Base-by-base conservation (phyloP, 2,329 filamentous ascomycete species). In the Penicillium sp. region DNA sequence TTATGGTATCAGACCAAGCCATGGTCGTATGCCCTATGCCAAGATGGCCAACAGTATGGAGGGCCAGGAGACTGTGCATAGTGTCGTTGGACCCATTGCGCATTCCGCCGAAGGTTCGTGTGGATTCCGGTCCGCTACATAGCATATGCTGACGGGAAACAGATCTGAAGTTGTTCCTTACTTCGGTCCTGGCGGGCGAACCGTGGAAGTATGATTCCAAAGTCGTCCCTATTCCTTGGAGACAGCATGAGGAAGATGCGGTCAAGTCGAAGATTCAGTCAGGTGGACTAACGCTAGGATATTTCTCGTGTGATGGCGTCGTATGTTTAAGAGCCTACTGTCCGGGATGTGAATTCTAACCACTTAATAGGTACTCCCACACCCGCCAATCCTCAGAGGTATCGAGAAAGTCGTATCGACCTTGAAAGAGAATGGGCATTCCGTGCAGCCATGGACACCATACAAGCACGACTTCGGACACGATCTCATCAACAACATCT, bases 1-100 rank as follows among this genome's bases (percentile, higher is more conserved):
- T 1, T 75, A 69, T 46, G 67, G 67, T 1, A 59, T 74, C 18
- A 64, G 67, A 20, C 69, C 72, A 0, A 71, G 68, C 4, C 43
- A 55, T 20, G 65, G 62, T 20, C 60, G 64, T 6, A 40, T 70
- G 14, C 66, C 68, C 0, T 68, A 68, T 26, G 61, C 47, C 0
- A 56, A 61, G 24, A 61, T 68, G 54, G 61, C 61, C 13, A 65
- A 67, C 46, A 61, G 62, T 32, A 65, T 67, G 61, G 61, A 65
- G 24, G 64, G 69, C 8, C 64, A 68, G 31, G 57, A 63, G 38
- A 65, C 63, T 4, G 52, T 69, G 1, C 60, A 58, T 31, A 62
- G 54, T 41, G 68, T 70, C 0, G 58, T 62, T 28, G 68, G 68
- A 0, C 68, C 67, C 3, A 50, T 70, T 27, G 55, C 59, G 0